A percentile compares a stretch with the other conserved stretches of the same genome.
These are phyloP conservation scores for Diplocarpon rosae DNA, from an alignment of 2,329 filamentous ascomycete species.

Conservation along the genomic window DNA sequence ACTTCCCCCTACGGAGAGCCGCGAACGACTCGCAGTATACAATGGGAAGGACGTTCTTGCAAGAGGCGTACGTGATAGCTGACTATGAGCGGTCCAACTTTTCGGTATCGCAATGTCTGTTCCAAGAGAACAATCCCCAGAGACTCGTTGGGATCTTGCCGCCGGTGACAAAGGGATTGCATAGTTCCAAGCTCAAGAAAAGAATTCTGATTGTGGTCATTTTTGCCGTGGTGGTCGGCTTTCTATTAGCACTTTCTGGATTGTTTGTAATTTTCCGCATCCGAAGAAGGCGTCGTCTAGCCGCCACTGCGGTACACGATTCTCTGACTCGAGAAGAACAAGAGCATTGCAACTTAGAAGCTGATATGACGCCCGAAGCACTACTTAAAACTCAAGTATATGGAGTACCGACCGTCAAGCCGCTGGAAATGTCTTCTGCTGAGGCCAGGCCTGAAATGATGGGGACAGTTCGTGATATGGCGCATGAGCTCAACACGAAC, in stretches of 20 bases:
- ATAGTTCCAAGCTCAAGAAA: not conserved
- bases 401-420: not conserved
- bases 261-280: not conserved
- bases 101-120: slow-evolving; percentile 4
- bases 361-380: not conserved
- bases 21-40: slow-evolving; percentile 17
- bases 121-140: slow-evolving; percentile 1
- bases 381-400: not conserved
- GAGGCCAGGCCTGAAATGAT: not conserved
- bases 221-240: not conserved
- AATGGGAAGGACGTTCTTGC: slow-evolving; percentile 22
- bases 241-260: not conserved
- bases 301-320: not conserved
- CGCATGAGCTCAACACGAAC: not conserved
- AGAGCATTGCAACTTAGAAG: not conserved
- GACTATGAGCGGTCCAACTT: slow-evolving; percentile 4
- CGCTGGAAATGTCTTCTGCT: not conserved
- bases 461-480: not conserved
- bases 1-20: slow-evolving; percentile 22
- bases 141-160: slow-evolving; percentile 1
- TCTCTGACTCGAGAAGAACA: not conserved
- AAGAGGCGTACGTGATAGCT: slow-evolving; percentile 18
- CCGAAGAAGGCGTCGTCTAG: not conserved
- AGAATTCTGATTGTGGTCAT: not conserved
- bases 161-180: not conserved